Percentiles rank a stretch among this genome's conserved stretches.
Conservation (phyloP, 352 stramenopile species). For the Pythium volutum region DNA sequence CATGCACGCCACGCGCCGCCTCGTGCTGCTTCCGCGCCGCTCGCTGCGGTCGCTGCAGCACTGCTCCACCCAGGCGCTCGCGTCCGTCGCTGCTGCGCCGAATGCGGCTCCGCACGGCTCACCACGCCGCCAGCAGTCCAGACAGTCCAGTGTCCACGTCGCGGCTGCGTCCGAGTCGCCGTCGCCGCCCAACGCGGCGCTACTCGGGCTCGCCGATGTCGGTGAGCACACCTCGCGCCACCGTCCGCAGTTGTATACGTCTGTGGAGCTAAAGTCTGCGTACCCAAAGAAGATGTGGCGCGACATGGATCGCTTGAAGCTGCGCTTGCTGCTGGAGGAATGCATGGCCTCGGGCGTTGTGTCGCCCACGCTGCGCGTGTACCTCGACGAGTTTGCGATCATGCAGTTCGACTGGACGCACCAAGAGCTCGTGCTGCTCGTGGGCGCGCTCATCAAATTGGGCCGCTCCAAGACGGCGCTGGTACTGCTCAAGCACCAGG, state of each 20-base stretch:
- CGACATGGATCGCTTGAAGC: constrained; percentile 51
- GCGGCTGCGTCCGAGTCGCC: background rate
- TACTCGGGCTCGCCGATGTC: constrained; percentile 16
- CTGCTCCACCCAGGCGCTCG: background rate
- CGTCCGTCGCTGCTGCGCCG: background rate
- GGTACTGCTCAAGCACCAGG: constrained; percentile 59
- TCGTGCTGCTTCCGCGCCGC: constrained; percentile 5
- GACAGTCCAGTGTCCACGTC: constrained; percentile 1
- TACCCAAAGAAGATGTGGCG: constrained; percentile 40
- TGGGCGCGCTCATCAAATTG: constrained; percentile 68
- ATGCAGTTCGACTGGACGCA: constrained; percentile 56
- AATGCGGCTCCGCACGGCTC: constrained; percentile 4
- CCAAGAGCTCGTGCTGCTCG: constrained; percentile 76
- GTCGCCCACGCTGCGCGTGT: constrained; percentile 55
- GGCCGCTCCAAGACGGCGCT: constrained; percentile 58
- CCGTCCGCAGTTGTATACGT: constrained; percentile 20
- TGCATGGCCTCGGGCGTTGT: constrained; percentile 54
- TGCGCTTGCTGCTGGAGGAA: constrained; percentile 54
- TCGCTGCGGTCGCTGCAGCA: background rate
- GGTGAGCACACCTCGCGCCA: constrained; percentile 11
- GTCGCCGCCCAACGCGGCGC: constrained; percentile 15
- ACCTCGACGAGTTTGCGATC: constrained; percentile 69
- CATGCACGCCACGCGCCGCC: constrained; percentile 11
- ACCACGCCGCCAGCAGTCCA: constrained; percentile 14
- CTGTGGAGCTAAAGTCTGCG: constrained; percentile 3